Percentiles rank a stretch among this genome's conserved stretches.
phyloP scores from a whole-genome alignment of 371 early-diverging fungal species.

The Ordospora colligata region DNA sequence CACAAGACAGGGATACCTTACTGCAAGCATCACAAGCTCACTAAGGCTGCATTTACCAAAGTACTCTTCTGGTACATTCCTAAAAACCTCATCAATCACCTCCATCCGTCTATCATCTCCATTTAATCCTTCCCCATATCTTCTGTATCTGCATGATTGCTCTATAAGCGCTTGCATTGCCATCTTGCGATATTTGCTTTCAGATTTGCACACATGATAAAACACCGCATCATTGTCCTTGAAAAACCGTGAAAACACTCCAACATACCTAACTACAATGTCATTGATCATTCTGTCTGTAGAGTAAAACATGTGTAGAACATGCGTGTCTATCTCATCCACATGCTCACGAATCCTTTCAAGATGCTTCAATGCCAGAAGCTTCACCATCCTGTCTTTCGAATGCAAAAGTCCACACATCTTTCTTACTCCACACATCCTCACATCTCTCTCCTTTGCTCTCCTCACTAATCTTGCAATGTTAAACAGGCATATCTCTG shows the following conservation, averaged over 20 bases:
- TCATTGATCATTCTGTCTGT: conserved; percentile 13
- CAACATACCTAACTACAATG: conserved; percentile 7
- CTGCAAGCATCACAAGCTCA: background rate
- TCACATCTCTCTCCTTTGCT: background rate
- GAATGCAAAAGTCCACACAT: conserved; percentile 2
- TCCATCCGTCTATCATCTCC: background rate
- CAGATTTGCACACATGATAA: background rate
- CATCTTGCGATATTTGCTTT: conserved; percentile 9
- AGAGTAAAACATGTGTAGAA: conserved; percentile 21
- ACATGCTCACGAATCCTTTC: conserved; percentile 7
- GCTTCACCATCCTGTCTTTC: conserved; percentile 11
- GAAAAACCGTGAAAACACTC: conserved; percentile 25
- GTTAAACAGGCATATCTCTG: conserved; percentile 1
- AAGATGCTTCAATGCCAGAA: background rate
- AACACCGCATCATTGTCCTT: conserved; percentile 4
- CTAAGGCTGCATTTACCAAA: background rate
- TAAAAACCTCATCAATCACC: background rate
- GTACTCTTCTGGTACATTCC: background rate
- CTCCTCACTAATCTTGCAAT: background rate
- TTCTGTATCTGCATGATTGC: background rate
- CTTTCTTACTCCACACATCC: conserved; percentile 7
- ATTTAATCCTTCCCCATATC: background rate
- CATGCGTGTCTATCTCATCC: conserved; percentile 2
- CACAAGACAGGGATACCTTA: background rate
- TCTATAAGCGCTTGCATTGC: background rate